A percentile compares a stretch with the other conserved stretches of the same genome.
These are phyloP conservation scores for Phytophthora quininea DNA, from an alignment of 352 stramenopile genomes.

Conservation along the genomic window DNA sequence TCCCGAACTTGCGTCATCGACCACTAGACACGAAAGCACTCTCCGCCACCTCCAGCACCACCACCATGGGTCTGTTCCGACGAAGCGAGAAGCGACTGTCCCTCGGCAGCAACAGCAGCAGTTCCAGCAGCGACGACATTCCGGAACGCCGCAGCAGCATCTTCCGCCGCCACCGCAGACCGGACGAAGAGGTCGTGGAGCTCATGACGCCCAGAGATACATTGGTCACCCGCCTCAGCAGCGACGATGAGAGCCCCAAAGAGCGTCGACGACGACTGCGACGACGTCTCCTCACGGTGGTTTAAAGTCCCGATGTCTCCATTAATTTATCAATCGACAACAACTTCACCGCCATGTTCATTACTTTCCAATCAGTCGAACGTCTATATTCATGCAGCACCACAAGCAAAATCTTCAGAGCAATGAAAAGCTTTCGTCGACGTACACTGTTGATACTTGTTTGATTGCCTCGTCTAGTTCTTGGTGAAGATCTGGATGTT, in stretches of 20 bases:
- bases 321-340: neutral
- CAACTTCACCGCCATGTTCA: slow-evolving; percentile 9
- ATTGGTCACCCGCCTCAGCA: slow-evolving; percentile 37
- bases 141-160: slow-evolving; percentile 36
- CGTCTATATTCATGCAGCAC: neutral
- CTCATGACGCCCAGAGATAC: slow-evolving; percentile 48
- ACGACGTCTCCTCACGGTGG: slow-evolving; percentile 3
- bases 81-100: slow-evolving; percentile 28
- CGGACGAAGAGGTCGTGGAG: slow-evolving; percentile 35
- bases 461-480: slow-evolving; percentile 34
- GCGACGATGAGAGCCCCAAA: slow-evolving; percentile 21
- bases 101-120: slow-evolving; percentile 15
- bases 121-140: slow-evolving; percentile 19
- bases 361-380: slow-evolving; percentile 13
- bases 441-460: neutral
- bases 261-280: slow-evolving; percentile 28
- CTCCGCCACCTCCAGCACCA: neutral
- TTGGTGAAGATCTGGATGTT: slow-evolving; percentile 80
- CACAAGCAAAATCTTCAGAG: neutral
- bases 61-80: slow-evolving; percentile 43
- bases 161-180: slow-evolving; percentile 28
- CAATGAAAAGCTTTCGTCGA: slow-evolving; percentile 7
- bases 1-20: slow-evolving; percentile 20
- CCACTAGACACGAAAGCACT: slow-evolving; percentile 10
- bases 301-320: neutral